Conservation (phyloP, 805 yeast species). For the Saccharomycopsis guyanensis region DNA sequence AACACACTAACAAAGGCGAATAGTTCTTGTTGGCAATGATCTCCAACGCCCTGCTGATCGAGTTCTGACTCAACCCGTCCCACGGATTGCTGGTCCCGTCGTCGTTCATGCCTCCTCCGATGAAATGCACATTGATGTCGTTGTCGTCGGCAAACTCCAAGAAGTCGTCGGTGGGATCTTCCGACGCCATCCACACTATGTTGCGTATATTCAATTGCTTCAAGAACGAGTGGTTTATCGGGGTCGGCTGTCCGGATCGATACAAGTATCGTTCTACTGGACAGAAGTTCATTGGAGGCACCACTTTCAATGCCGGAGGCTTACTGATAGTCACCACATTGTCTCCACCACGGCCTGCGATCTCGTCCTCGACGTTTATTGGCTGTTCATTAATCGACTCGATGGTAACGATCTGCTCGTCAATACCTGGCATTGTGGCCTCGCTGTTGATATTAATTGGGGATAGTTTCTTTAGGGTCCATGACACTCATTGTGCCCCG, state of each 20-base stretch:
- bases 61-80: conserved; percentile 85
- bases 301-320: conserved; percentile 61
- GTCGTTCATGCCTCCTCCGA: conserved; percentile 49
- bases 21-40: conserved; percentile 63
- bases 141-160: conserved; percentile 71
- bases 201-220: conserved; percentile 66
- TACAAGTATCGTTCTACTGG: conserved; percentile 87
- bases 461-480: too few relatives aligned
- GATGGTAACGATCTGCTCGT: conserved; percentile 4
- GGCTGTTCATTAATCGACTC: conserved; percentile 5
- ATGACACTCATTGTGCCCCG: too few relatives aligned
- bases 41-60: conserved; percentile 72
- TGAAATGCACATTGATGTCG: conserved; percentile 70
- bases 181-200: conserved; percentile 90
- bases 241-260: conserved; percentile 90
- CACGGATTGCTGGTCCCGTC: conserved; percentile 83
- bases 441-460: neutral
- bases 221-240: conserved; percentile 84
- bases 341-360: too few relatives aligned
- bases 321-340: conserved; percentile 29
- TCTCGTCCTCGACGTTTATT: too few relatives aligned
- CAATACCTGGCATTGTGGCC: neutral
- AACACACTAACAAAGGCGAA: conserved; percentile 85
- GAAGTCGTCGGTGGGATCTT: conserved; percentile 88
- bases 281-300: conserved; percentile 92